Conservation (phyloP, 306 rosid species). For the Malus sylvestris region DNA sequence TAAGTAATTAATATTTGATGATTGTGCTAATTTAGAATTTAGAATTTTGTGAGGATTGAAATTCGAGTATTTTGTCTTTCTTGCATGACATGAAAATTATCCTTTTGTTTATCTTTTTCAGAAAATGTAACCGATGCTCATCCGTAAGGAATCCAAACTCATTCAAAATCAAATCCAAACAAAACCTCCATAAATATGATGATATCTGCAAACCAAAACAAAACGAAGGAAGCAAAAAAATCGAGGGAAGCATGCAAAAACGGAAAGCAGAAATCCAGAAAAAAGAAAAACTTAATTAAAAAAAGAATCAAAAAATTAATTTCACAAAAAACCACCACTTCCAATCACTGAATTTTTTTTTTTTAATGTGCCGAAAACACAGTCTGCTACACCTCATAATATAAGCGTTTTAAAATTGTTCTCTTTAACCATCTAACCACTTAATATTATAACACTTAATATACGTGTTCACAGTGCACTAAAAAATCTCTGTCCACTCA, state of each 20-base stretch:
- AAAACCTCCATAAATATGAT: not conserved
- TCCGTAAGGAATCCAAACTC: not conserved
- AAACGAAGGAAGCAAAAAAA: not conserved
- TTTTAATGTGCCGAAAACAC: too few species aligned
- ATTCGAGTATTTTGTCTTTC: not conserved
- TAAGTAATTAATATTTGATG: not conserved
- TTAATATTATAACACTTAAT: too few species aligned
- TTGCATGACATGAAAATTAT: not conserved
- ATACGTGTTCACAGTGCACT: accelerated
- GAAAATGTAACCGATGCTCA: not conserved
- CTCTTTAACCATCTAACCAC: accelerated
- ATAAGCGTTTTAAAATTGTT: too few species aligned
- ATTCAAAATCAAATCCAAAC: not conserved
- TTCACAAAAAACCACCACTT: not conserved
- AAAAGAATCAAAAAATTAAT: not conserved
- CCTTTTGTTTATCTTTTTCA: too few species aligned
- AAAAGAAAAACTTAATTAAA: not conserved
- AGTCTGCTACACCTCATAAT: too few species aligned
- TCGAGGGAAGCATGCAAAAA: not conserved
- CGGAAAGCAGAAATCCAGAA: not conserved
- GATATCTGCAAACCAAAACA: not conserved
- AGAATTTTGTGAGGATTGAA: not conserved
- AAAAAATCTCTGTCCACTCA: too few species aligned
- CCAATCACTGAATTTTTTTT: too few species aligned
- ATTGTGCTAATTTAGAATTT: not conserved